Base-by-base conservation (phyloP, 1,139 yeast species). In the Diutina siamensis region DNA sequence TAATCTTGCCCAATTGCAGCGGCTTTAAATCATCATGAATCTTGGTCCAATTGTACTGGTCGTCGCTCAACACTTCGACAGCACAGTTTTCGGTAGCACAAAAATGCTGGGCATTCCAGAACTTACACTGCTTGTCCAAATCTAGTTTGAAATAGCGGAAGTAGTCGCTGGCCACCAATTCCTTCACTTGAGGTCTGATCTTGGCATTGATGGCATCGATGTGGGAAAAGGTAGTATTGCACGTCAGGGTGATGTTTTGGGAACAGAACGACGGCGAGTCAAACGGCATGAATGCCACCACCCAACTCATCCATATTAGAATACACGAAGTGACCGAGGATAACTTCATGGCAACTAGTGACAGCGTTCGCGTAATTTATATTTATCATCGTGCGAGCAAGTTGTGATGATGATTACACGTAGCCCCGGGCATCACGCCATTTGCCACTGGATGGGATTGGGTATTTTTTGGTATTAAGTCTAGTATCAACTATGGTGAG, bases 61-160 rank as follows among this genome's bases (percentile, higher is more conserved):
- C 64, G 3, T 65, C 57, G 3, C 66, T 61, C 50, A 69, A 60
- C 21, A 84, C 75, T 61, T 92, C 97, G 31, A 94, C 94, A 2
- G 97, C 95, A 65, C 99, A 94, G 46, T 89, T 86, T 52, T 88
- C 76, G 57, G 94, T 88, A 53, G 94, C 89, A 61, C 99, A 94
- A 60, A 88, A 80, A 73, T 75, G 83, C 54, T 78, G 85, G 53
- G 81, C 84, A 48, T 80, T 77, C 83, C 94, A 84, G 60, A 88
- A 87, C 35, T 94, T 89, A 61, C 99, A 94, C 59, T 80, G 79
- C 53, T 84, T 83, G 58, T 81, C 92, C 45, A 94, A 69, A 58
- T 94, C 86, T 49, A 94, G 75, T 62, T 87, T 84, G 68, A 86
- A 92, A 60, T 85, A 86, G 52, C 82, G 75, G 75, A 94, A 92